phyloP scores from a whole-genome alignment of 1,284 basidiomycete genomes.

The Leccinum huronense region DNA sequence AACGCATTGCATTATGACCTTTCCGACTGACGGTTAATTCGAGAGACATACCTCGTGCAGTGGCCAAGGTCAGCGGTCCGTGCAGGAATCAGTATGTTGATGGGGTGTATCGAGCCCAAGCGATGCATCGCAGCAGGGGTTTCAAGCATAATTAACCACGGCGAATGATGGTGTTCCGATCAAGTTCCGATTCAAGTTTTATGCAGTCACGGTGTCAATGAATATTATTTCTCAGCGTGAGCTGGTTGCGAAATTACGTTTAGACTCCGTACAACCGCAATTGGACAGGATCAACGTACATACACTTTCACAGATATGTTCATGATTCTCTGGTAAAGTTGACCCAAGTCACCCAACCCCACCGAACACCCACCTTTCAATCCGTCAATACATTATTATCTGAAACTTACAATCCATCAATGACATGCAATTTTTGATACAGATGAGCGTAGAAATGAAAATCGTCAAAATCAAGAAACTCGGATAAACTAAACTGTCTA shows the following conservation, averaged over 20 bases:
- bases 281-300: no score
- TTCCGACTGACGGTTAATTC: constrained; percentile 16
- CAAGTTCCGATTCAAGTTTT: no score
- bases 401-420: neutral
- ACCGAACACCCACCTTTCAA: no score
- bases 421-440: neutral
- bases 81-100: neutral
- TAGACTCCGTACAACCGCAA: neutral
- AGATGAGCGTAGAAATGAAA: neutral
- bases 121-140: neutral
- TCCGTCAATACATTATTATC: neutral
- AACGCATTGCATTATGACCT: constrained; percentile 31
- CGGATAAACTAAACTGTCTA: neutral
- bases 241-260: neutral
- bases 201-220: no score
- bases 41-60: constrained; percentile 23
- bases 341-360: no score
- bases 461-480: neutral
- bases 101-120: neutral
- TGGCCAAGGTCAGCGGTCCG: neutral
- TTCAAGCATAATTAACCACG: neutral
- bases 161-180: neutral
- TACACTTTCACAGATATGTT: no score
- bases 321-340: no score
- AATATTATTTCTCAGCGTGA: no score